Evolutionary conservation across 108 stramenopile genomes (phyloP).

Genomic region (Pseudonitzschia multiseries): DNA sequence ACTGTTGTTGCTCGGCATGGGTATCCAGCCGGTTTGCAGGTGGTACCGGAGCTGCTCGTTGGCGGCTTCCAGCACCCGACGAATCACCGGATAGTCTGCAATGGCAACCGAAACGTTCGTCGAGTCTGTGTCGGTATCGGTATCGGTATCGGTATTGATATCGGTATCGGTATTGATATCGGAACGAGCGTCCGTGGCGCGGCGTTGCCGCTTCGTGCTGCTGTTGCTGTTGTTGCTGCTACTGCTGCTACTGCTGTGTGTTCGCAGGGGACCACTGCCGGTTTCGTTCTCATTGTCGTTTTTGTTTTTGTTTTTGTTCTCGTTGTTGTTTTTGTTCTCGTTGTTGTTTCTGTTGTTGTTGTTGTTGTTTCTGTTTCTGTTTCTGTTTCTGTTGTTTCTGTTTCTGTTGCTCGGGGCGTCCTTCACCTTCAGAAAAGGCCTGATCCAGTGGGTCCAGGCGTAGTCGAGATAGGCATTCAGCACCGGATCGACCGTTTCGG

Average conservation of each 20-base stretch:
- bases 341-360: not conserved
- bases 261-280: too few species aligned
- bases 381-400: not conserved
- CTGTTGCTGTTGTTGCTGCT: too few species aligned
- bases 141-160: not conserved
- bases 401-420: not conserved
- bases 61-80: constrained; percentile 7
- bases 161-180: not conserved
- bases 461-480: constrained; percentile 26
- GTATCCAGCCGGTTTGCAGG: constrained; percentile 39
- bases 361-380: not conserved
- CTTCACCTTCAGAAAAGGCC: constrained; percentile 14
- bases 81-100: constrained; percentile 17
- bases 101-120: not conserved
- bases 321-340: not conserved
- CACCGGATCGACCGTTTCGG: constrained; percentile 27
- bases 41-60: constrained; percentile 29
- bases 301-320: not conserved
- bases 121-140: not conserved
- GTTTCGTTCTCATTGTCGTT: not conserved
- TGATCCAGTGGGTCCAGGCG: constrained; percentile 23
- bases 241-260: too few species aligned
- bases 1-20: constrained; percentile 13
- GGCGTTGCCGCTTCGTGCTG: not conserved
- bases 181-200: constrained; percentile 3